Evolutionary conservation across 1,139 yeast genomes (phyloP), one percentile per base, ranked within the genome.

Genomic region (Pneumocystis carinii): DNA sequence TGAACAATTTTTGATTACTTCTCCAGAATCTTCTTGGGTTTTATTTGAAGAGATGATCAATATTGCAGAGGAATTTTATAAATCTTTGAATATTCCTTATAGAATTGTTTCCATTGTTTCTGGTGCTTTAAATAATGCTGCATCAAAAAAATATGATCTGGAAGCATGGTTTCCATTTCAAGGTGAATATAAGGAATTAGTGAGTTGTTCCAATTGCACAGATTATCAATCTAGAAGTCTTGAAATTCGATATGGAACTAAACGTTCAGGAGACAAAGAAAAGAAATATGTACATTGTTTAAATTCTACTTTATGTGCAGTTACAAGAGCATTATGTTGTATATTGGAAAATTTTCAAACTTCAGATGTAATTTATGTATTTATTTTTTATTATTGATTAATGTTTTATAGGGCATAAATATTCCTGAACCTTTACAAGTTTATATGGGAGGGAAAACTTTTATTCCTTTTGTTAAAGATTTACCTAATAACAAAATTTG

Each of bases 111-210:
- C 96, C 70, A 92, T 94, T 76, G 98, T 94, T 67, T 88, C 96
- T 67, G 98, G 98, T 70, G 99, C 92, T 78, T 84, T 94, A 75
- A 94, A 94, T 82, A 92, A 94, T 71, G 97, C 99, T 64, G 98
- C 98, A 67, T 97, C 98, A 69, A 92, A 92, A 81, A 92, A 92
- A 78, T 92, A 86, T 79, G 99, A 92, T 78, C 82, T 92, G 74
- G 99, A 92, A 80, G 99, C 99, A 61, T 92, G 99, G 99, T 94
- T 92, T 95, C 99, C 99, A 73, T 92, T 81, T 87, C 98, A 92
- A 81, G 83, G 90, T 76, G 98, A 94, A 78, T 94, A 88, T 80
- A 94, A 94, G 79, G 99, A 92, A 80, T 83, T 92, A 72, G 98
- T 94, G 66, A 89, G 97, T 35, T 92, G 97, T 80, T 90, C 97